Conservation (phyloP, 2,329 filamentous ascomycete genomes). For the Lachnellula willkommii region DNA sequence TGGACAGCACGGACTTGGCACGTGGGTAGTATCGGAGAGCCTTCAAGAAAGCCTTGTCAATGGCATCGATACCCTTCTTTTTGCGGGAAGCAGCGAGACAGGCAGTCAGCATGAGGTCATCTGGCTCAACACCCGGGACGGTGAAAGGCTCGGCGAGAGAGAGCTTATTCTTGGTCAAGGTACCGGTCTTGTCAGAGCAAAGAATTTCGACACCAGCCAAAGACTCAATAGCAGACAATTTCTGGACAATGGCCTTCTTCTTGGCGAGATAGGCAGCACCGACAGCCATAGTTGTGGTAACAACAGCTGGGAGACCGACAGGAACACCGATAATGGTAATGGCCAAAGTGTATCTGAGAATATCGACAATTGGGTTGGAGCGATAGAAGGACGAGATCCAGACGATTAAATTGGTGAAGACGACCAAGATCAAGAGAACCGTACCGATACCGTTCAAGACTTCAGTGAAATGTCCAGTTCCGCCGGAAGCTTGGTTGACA, state of each 20-base stretch:
- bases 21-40: conserved; percentile 74
- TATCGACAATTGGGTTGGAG: conserved; percentile 71
- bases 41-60: conserved; percentile 93
- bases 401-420: conserved; percentile 73
- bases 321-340: conserved; percentile 91
- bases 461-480: conserved; percentile 83
- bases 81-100: conserved; percentile 86
- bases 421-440: conserved; percentile 72
- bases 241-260: conserved; percentile 91
- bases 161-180: conserved; percentile 89
- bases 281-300: conserved; percentile 92
- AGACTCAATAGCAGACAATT: conserved; percentile 86
- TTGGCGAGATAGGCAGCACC: conserved; percentile 86
- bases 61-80: conserved; percentile 93
- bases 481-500: conserved; percentile 68
- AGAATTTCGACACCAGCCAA: conserved; percentile 90
- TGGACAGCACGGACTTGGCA: conserved; percentile 72
- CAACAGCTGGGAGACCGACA: conserved; percentile 87
- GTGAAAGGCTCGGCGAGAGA: conserved; percentile 81
- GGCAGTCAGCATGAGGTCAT: conserved; percentile 88
- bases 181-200: conserved; percentile 92
- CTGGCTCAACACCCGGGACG: conserved; percentile 72
- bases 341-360: conserved; percentile 78
- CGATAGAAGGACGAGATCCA: conserved; percentile 88
- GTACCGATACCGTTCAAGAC: conserved; percentile 84